Conservation (phyloP, 2,329 filamentous ascomycete genomes). For the Fonsecaea erecta region DNA sequence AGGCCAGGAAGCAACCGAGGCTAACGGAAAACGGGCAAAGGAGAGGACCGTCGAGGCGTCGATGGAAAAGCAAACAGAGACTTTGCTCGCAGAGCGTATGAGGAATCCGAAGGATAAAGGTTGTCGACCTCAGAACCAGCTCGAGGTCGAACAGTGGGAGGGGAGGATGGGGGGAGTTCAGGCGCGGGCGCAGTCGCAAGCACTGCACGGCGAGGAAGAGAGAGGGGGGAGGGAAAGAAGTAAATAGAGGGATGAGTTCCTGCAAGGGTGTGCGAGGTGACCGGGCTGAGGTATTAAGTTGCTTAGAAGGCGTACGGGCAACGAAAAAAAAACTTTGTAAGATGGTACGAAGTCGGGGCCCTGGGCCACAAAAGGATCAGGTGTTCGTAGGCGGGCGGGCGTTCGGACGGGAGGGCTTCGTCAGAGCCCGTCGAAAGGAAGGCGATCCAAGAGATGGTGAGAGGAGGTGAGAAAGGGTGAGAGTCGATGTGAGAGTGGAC, state of each 20-base stretch:
- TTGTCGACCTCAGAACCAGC: constrained; percentile 27
- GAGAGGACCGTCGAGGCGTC: constrained; percentile 33
- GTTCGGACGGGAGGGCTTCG: constrained; percentile 18
- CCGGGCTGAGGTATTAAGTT: constrained; percentile 31
- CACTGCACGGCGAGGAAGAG: constrained; percentile 24
- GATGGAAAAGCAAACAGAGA: constrained; percentile 16
- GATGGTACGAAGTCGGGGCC: constrained; percentile 22
- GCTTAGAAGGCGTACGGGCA: constrained; percentile 21
- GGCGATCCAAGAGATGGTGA: constrained; percentile 16
- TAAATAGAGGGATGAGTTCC: constrained; percentile 27
- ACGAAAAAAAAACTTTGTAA: constrained; percentile 24
- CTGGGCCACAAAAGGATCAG: constrained; percentile 26
- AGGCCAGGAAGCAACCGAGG: constrained; percentile 35
- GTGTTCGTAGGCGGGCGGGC: constrained; percentile 28
- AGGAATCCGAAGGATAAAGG: constrained; percentile 22
- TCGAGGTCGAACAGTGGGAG: constrained; percentile 17
- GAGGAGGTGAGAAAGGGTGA: constrained; percentile 30
- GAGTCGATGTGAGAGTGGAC: constrained; percentile 38
- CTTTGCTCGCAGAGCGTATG: constrained; percentile 32
- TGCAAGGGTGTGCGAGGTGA: constrained; percentile 33
- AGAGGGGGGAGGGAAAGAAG: constrained; percentile 14
- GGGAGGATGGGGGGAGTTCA: background rate
- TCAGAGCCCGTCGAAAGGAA: constrained; percentile 19
- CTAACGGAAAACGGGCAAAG: constrained; percentile 33
- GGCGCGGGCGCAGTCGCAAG: constrained; percentile 27